These are phyloP conservation scores for Dothiorella sarmentorum DNA, from an alignment of 2,329 filamentous ascomycete species.

Conservation along the genomic window DNA sequence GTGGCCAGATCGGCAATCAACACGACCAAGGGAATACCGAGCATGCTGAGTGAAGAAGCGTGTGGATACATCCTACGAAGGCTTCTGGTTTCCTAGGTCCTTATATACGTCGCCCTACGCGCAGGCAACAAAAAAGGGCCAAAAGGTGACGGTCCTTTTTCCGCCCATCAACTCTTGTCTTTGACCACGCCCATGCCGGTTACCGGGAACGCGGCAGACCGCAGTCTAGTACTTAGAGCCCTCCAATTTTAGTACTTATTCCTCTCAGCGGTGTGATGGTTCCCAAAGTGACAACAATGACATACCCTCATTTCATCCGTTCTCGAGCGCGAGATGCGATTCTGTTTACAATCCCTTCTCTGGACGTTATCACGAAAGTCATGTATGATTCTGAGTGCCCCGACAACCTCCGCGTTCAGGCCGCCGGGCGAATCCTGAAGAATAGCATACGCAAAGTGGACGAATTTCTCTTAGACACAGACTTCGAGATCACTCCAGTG, in stretches of 20 bases:
- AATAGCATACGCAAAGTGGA: not conserved
- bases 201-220: no score
- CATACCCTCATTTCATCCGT: not conserved
- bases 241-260: no score
- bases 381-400: not conserved
- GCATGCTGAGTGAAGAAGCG: not conserved
- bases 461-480: not conserved
- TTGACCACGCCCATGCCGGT: no score
- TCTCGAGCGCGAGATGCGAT: not conserved
- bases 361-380: not conserved
- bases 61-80: no score
- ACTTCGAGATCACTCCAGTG: not conserved
- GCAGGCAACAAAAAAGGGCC: no score
- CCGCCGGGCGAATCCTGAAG: not conserved
- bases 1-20: not conserved
- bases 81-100: no score
- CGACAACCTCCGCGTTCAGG: not conserved
- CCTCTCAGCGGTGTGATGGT: no score
- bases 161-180: no score
- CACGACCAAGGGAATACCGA: not conserved
- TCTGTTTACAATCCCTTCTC: not conserved
- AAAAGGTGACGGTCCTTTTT: no score
- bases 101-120: not conserved
- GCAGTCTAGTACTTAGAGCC: no score
- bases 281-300: not conserved